phyloP scores from a whole-genome alignment of 345 rosid species.

The Erucastrum elatum region DNA sequence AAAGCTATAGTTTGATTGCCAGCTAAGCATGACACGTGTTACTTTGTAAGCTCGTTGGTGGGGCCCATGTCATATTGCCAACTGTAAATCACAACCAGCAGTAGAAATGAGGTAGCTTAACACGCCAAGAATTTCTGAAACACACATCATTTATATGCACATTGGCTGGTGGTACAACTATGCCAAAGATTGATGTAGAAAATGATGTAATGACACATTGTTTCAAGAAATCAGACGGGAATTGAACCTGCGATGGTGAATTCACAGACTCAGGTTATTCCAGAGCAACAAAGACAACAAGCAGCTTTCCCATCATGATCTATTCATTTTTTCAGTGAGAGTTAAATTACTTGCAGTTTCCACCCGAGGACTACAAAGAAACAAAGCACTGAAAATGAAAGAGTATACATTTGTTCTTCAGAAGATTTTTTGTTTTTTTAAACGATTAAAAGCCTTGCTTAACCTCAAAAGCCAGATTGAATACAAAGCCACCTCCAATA shows the following conservation, averaged over 20 bases:
- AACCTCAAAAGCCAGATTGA: not conserved
- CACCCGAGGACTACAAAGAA: not conserved
- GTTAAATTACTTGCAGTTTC: not conserved
- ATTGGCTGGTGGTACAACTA: not conserved
- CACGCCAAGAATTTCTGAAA: not conserved
- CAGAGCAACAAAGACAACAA: not conserved
- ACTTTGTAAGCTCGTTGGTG: constrained; percentile 6
- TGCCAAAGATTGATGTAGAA: not conserved
- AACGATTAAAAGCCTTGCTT: not conserved
- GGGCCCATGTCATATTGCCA: not conserved
- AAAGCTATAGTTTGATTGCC: not conserved
- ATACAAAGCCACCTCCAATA: not conserved
- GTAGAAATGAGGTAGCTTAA: not conserved
- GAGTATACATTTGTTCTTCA: not conserved
- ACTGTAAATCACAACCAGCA: not conserved
- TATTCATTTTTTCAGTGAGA: not conserved
- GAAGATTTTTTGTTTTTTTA: not conserved
- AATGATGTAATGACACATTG: not conserved
- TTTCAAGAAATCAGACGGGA: not conserved
- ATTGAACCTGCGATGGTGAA: too few species aligned
- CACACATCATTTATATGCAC: not conserved
- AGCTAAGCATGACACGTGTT: constrained; percentile 24
- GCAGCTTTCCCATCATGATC: not conserved
- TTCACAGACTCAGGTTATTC: not conserved
- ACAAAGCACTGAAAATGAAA: not conserved